Base-by-base conservation (phyloP, 2,329 filamentous ascomycete species). In the Ceratocystiopsis brevicomis region DNA sequence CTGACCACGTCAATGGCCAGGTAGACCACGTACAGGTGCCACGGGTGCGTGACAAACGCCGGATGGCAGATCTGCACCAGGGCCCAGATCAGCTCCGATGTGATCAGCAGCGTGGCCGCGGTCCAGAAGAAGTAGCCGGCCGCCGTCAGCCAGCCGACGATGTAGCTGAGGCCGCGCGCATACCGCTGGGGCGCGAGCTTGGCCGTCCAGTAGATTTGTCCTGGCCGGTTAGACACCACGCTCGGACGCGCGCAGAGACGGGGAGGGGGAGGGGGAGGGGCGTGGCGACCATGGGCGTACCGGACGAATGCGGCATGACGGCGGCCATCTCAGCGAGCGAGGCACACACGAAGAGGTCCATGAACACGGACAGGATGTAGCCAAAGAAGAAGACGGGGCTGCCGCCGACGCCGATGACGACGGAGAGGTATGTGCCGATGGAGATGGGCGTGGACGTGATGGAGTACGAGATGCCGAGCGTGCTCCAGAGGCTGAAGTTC, bases 341-440 rank as follows among this genome's bases (percentile, higher is more conserved):
- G 39, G 17, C 13, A 30, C 43, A 44, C 10, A 44, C 30, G n/a
- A n/a, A 36, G 2, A 44, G 39, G 18, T 44, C n/a, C 39, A 41
- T 41, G n/a, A n/a, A 8, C 6, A 33, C 39, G 3, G 35, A 16
- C 8, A 44, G 36, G 6, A 44, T 37, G 36, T 38, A 44, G 17
- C 43, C 43, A n/a, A 41, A 44, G 36, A 44, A 38, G 18, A 44
- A 44, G 15, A 44, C 39, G 3, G 43, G 43, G n/a, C 43, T 44
- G 17, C 43, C 43, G 13, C 43, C 43, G 8, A 44, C 43, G 25
- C 43, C 43, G 15, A 44, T 36, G 14, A 6, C 25, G 16, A 41
- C 39, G 5, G 43, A 44, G 13, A 44, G 39, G 30, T 44, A 44
- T 2, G 39, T 41, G 17, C 43, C 43, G 11, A 44, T 39, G 8